Conservation (phyloP, 176 grass and related monocot genomes). For the Avena atlantica region DNA sequence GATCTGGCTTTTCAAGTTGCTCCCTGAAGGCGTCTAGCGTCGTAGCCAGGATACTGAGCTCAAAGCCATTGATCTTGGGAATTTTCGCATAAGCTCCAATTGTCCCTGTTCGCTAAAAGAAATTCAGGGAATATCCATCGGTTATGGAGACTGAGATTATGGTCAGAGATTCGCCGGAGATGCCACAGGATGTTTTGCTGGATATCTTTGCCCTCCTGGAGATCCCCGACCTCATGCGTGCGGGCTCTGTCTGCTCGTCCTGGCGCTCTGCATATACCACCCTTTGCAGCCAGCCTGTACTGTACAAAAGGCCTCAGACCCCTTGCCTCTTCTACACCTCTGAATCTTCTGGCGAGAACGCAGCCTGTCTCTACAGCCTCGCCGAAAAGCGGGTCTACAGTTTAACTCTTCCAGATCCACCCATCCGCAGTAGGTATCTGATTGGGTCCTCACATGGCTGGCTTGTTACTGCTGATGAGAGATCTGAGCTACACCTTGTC, state of each 20-base stretch:
- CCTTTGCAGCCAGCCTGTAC: background rate
- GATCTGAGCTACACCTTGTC: background rate
- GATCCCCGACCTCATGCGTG: conserved; percentile 4
- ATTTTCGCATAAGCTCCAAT: background rate
- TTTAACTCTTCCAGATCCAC: too few relatives aligned
- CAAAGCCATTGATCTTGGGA: background rate
- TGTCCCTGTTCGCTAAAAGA: background rate
- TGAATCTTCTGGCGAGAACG: background rate
- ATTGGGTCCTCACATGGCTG: too few relatives aligned
- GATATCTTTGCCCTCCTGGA: background rate
- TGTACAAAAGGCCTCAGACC: background rate
- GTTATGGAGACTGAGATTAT: background rate
- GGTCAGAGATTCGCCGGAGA: background rate
- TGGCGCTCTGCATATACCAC: background rate
- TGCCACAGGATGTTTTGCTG: background rate
- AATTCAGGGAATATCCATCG: background rate
- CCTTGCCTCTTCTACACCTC: conserved; percentile 5
- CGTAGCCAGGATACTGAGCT: background rate
- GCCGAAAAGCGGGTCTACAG: too few relatives aligned
- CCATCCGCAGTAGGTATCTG: too few relatives aligned
- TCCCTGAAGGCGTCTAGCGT: background rate
- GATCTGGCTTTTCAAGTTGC: background rate
- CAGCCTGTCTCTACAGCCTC: background rate
- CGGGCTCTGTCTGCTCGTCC: background rate
- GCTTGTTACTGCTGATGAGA: too few relatives aligned